phyloP scores from a whole-genome alignment of 441 rosid genomes.

The Metrosideros polymorpha region DNA sequence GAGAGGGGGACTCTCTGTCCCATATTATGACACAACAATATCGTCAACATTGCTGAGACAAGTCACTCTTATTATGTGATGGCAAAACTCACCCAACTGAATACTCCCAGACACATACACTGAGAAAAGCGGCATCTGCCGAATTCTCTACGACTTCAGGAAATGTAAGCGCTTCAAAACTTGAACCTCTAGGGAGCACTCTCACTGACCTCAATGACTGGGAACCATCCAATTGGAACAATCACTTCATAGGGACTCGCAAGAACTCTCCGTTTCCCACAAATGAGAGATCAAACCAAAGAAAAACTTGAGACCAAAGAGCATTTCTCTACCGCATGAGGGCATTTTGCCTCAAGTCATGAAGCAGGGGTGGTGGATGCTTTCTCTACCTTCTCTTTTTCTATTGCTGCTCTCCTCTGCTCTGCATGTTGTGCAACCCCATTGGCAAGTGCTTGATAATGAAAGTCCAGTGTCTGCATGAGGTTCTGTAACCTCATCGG shows the following conservation, averaged over 20 bases:
- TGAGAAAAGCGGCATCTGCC: neutral
- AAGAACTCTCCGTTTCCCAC: conserved; percentile 3
- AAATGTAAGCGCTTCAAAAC: conserved; percentile 5
- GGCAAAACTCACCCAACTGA: neutral
- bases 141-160: neutral
- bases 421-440: conserved; percentile 94
- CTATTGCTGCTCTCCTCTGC: conserved; percentile 77
- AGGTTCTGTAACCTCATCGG: conserved; percentile 69
- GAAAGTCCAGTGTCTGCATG: conserved; percentile 68
- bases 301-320: neutral
- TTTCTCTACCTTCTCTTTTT: conserved; percentile 71
- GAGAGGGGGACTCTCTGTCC: neutral
- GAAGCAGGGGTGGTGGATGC: conserved; percentile 42
- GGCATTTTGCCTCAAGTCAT: conserved; percentile 6
- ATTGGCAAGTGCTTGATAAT: conserved; percentile 79
- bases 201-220: conserved; percentile 1
- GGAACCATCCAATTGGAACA: conserved; percentile 14
- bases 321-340: neutral
- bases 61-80: neutral
- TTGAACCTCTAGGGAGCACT: neutral
- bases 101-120: neutral
- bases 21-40: neutral
- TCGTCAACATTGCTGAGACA: neutral
- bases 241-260: neutral
- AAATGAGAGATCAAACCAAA: conserved; percentile 12